phyloP scores from a whole-genome alignment of 1,139 yeast genomes.

The Diutina mesorugosa region DNA sequence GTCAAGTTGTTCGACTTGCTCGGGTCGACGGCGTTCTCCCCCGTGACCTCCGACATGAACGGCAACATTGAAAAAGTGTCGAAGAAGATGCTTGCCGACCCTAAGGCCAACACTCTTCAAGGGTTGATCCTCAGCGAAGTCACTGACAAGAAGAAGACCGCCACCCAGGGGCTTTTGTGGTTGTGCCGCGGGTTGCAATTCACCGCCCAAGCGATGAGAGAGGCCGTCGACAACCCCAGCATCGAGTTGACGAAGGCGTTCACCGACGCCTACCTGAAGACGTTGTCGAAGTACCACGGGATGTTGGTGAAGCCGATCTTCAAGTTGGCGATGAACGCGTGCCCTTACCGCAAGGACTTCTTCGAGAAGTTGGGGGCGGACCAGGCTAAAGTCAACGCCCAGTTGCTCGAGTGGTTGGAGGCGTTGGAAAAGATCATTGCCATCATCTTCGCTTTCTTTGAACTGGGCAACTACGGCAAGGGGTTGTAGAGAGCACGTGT shows the following conservation, averaged over 20 bases:
- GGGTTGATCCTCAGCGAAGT: constrained; percentile 63
- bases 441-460: constrained; percentile 63
- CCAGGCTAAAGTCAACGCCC: constrained; percentile 50
- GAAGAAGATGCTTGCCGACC: constrained; percentile 50
- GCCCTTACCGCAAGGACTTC: constrained; percentile 84
- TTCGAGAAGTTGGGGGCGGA: constrained; percentile 69
- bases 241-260: constrained; percentile 64
- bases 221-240: constrained; percentile 49
- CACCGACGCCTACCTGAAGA: constrained; percentile 70
- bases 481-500: constrained; percentile 39
- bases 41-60: constrained; percentile 80
- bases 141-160: constrained; percentile 55
- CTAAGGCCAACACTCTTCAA: constrained; percentile 60
- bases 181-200: constrained; percentile 74
- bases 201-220: constrained; percentile 81
- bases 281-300: constrained; percentile 56
- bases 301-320: constrained; percentile 28
- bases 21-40: constrained; percentile 75
- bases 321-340: constrained; percentile 83
- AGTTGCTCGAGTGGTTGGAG: constrained; percentile 59
- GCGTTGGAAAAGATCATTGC: constrained; percentile 68
- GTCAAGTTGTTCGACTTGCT: constrained; percentile 73
- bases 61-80: constrained; percentile 76
- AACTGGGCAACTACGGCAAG: constrained; percentile 76
- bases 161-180: constrained; percentile 90